Evolutionary conservation across 1,284 basidiomycete species (phyloP), one percentile per base, ranked within the genome.

Genomic region (Xerocomus cyaneibrunnescens): DNA sequence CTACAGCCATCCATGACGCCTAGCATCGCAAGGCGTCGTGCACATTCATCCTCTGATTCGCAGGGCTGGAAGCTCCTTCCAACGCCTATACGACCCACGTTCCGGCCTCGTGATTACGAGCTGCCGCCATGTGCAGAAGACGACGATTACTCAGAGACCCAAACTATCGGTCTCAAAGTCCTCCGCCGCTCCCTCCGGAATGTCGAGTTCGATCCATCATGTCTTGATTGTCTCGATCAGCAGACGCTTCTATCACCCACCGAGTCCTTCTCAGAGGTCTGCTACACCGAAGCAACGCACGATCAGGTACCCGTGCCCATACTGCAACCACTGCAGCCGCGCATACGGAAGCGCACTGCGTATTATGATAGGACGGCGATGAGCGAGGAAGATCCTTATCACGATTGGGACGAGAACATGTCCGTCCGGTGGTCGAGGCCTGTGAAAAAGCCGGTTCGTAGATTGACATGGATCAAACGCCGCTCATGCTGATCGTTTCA

Each of bases 301-400:
- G 69, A 67, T 34, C 52, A 56, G 28, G 32, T 43, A 7, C 53
- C 57, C 14, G 69, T 70, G 0, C 68, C 67, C 1, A 13, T 56
- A 1, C 51, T 67, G 2, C 69, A 67, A 28, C 66, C 69, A 13
- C 27, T 67, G 16, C 67, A 70, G 30, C 66, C 66, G 5, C 66
- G 56, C 22, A 64, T 71, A 60, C 69, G 69, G 40, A 71, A 58
- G 36, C 55, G 60, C 32, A 50, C 62, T 8, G 50, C 56, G 3
- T 46, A 56, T n/a, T 67, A 67, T 45, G 67, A 67, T 39, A 64
- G 65, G 50, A 67, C 68, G 5, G 65, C 66, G 16, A 68, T 62
- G 67, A 69, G 66, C 36, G 66, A 67, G 7, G 66, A 67, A n/a
- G 66, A 67, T 52, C 66, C 69, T 5, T 71, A 64, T 35, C 66